Conservation (phyloP, 1,284 basidiomycete genomes). For the Paramarasmius palmivorus region DNA sequence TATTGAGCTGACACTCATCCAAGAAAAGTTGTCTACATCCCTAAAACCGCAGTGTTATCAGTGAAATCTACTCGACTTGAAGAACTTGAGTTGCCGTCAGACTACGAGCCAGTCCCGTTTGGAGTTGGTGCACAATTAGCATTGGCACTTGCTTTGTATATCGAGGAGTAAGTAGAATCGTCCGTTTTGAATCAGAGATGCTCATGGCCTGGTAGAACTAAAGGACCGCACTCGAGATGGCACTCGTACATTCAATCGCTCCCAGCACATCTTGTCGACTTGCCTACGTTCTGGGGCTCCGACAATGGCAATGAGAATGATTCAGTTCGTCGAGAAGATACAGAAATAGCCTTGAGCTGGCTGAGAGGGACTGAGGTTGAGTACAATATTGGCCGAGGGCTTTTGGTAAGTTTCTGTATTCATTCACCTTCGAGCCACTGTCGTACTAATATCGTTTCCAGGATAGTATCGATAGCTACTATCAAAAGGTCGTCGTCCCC, state of each 20-base stretch:
- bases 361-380: conserved; percentile 47
- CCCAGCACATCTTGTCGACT: conserved; percentile 48
- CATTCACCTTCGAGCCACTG: conserved; percentile 21
- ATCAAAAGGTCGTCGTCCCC: conserved; percentile 38
- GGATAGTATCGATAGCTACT: conserved; percentile 53
- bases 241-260: conserved; percentile 68
- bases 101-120: conserved; percentile 31
- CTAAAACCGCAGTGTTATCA: conserved; percentile 66
- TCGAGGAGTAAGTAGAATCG: conserved; percentile 56
- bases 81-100: background rate
- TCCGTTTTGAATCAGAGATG: conserved; percentile 10
- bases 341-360: conserved; percentile 41
- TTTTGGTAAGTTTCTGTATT: conserved; percentile 2
- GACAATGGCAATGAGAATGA: conserved; percentile 21
- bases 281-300: conserved; percentile 65
- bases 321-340: conserved; percentile 28
- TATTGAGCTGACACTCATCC: background rate
- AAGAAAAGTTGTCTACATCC: conserved; percentile 62
- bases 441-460: conserved; percentile 24
- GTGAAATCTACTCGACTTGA: conserved; percentile 38
- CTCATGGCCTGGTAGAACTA: conserved; percentile 32
- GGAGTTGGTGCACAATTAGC: conserved; percentile 62
- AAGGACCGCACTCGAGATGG: conserved; percentile 56
- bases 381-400: conserved; percentile 22
- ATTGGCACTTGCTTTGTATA: conserved; percentile 51